A percentile compares a stretch with the other conserved stretches of the same genome.
Evolutionary conservation across 2,329 filamentous ascomycete species (phyloP).

Genomic region (Zasmidium angulare): DNA sequence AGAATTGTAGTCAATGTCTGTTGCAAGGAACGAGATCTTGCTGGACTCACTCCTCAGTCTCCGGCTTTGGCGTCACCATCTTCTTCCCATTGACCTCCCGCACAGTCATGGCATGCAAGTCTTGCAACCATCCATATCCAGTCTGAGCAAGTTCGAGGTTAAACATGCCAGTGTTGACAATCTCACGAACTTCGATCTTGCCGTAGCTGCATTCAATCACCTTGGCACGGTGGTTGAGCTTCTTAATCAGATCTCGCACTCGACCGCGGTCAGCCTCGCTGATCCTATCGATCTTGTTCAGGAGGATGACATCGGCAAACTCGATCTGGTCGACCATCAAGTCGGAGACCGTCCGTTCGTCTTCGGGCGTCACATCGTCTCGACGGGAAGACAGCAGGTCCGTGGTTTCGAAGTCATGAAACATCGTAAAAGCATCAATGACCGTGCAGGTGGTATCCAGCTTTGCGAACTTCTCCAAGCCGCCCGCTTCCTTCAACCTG

Average conservation of each 20-base stretch:
- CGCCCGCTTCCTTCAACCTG: slow-evolving; percentile 53
- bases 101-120: slow-evolving; percentile 66
- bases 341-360: slow-evolving; percentile 72
- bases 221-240: slow-evolving; percentile 67
- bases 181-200: slow-evolving; percentile 60
- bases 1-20: too few species aligned
- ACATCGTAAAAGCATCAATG: slow-evolving; percentile 71
- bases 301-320: slow-evolving; percentile 70
- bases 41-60: slow-evolving; percentile 64
- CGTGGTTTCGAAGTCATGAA: slow-evolving; percentile 69
- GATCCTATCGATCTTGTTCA: slow-evolving; percentile 69
- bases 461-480: slow-evolving; percentile 63
- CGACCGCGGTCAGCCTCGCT: slow-evolving; percentile 39
- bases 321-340: slow-evolving; percentile 77
- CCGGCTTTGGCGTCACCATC: slow-evolving; percentile 64
- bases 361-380: slow-evolving; percentile 61
- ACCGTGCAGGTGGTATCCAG: slow-evolving; percentile 73
- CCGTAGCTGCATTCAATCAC: slow-evolving; percentile 61
- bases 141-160: slow-evolving; percentile 63
- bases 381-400: slow-evolving; percentile 66
- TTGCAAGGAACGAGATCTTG: neutral
- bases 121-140: slow-evolving; percentile 69
- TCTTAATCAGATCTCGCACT: slow-evolving; percentile 36
- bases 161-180: slow-evolving; percentile 67
- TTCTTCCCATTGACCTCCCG: slow-evolving; percentile 57